Conservation (phyloP, 2,329 filamentous ascomycete genomes). For the Sodiomyces alkalinus region DNA sequence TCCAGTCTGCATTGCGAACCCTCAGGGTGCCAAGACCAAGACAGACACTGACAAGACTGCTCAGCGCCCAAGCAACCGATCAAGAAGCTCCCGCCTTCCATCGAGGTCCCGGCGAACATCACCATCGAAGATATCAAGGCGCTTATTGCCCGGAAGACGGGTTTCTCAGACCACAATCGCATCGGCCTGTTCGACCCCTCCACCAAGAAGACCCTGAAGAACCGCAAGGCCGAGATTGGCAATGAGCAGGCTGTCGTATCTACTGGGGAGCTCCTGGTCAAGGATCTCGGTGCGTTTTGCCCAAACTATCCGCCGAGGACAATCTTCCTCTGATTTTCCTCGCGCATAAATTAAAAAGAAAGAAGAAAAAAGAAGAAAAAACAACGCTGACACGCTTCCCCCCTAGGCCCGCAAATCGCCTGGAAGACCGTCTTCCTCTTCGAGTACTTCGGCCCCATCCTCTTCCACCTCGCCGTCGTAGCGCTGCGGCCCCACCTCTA, state of each 20-base stretch:
- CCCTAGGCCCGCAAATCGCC: conserved; percentile 64
- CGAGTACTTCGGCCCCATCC: conserved; percentile 83
- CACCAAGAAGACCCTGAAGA: conserved; percentile 47
- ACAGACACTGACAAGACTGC: conserved; percentile 4
- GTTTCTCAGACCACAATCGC: conserved; percentile 42
- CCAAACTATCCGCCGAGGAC: no score
- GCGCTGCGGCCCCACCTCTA: conserved; percentile 53
- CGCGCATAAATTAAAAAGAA: no score
- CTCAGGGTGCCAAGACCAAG: not conserved
- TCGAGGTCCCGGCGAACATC: conserved; percentile 32
- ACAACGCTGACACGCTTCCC: conserved; percentile 3
- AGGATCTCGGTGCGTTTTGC: conserved; percentile 63
- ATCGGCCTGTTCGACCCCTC: conserved; percentile 46
- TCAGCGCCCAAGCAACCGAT: conserved; percentile 33
- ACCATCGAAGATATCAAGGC: conserved; percentile 47
- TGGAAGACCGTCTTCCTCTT: conserved; percentile 92
- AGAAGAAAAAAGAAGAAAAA: no score
- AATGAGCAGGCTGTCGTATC: conserved; percentile 32
- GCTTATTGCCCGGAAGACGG: conserved; percentile 32
- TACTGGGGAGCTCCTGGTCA: conserved; percentile 57
- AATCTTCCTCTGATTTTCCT: no score
- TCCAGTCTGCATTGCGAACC: not conserved
- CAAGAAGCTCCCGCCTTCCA: conserved; percentile 34
- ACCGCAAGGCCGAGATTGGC: conserved; percentile 38
- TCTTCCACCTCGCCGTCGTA: conserved; percentile 68